Percentiles rank a stretch among this genome's conserved stretches.
These are phyloP conservation scores for Manihot esculenta DNA, from an alignment of 441 rosid genomes.

Conservation along the genomic window DNA sequence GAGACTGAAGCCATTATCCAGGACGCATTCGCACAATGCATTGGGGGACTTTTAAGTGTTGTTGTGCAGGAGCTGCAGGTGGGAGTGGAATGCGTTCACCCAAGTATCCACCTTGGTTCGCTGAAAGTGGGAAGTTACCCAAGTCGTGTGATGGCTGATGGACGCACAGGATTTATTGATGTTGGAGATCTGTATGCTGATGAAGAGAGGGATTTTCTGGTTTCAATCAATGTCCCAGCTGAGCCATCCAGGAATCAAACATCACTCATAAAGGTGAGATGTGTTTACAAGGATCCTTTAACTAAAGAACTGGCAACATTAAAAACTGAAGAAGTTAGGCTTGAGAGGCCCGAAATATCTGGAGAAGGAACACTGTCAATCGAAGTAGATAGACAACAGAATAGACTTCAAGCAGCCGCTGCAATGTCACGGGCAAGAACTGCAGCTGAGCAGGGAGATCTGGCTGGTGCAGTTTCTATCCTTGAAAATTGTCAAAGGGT, in stretches of 20 bases:
- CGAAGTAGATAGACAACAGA: slow-evolving; percentile 94
- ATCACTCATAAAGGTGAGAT: slow-evolving; percentile 63
- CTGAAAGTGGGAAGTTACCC: slow-evolving; percentile 86
- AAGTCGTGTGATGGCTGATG: slow-evolving; percentile 45
- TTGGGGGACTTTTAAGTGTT: slow-evolving; percentile 90
- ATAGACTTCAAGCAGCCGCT: slow-evolving; percentile 86
- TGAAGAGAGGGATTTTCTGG: slow-evolving; percentile 84
- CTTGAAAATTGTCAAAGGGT: slow-evolving; percentile 61
- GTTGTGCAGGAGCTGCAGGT: slow-evolving; percentile 74
- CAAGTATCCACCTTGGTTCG: slow-evolving; percentile 50
- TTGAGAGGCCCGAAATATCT: slow-evolving; percentile 56
- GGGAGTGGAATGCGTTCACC: slow-evolving; percentile 44
- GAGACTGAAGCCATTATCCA: slow-evolving; percentile 89
- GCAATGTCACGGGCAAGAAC: slow-evolving; percentile 75
- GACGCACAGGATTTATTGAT: slow-evolving; percentile 59
- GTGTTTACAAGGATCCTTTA: slow-evolving; percentile 77
- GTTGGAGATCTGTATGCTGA: slow-evolving; percentile 98
- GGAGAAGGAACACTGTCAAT: slow-evolving; percentile 52
- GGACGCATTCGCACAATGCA: slow-evolving; percentile 99
- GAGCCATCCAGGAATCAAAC: slow-evolving; percentile 47
- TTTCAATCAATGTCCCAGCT: slow-evolving; percentile 56
- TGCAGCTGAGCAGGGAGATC: slow-evolving; percentile 80
- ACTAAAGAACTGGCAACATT: slow-evolving; percentile 57
- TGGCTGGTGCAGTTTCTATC: slow-evolving; percentile 61
- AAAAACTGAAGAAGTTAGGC: slow-evolving; percentile 53